Percentiles rank a stretch among this genome's conserved stretches.
Evolutionary conservation across 805 yeast genomes (phyloP).

Genomic region (Wickerhamomyces queroliae): DNA sequence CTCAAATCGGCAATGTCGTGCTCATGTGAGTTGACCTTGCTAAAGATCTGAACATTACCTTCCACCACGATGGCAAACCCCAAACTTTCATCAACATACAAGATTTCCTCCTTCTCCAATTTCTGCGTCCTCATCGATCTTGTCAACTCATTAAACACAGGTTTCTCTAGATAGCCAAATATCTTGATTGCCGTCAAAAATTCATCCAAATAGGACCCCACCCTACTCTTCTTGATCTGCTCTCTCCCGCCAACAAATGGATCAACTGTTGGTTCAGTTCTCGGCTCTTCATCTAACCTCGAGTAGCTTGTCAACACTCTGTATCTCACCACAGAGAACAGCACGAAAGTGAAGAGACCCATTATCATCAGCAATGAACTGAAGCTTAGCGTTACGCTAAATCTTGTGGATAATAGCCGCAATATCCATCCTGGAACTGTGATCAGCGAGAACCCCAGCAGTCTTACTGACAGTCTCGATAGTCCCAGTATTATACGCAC

Average conservation of each 20-base stretch:
- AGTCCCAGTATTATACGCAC: neutral
- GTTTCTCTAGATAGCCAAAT: constrained; percentile 86
- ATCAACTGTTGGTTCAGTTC: constrained; percentile 40
- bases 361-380: constrained; percentile 36
- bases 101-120: constrained; percentile 67
- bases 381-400: constrained; percentile 46
- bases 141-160: constrained; percentile 89
- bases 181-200: constrained; percentile 87
- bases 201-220: constrained; percentile 76
- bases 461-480: neutral
- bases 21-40: constrained; percentile 34
- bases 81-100: constrained; percentile 63
- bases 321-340: constrained; percentile 36
- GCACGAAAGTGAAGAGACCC: constrained; percentile 24
- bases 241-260: constrained; percentile 32
- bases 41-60: constrained; percentile 78
- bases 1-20: no score
- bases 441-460: constrained; percentile 13
- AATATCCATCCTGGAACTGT: constrained; percentile 24
- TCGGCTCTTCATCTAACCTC: constrained; percentile 39
- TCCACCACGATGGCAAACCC: constrained; percentile 94
- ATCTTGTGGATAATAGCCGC: constrained; percentile 34
- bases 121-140: constrained; percentile 88
- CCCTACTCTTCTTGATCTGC: constrained; percentile 31
- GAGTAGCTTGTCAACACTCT: constrained; percentile 61